Percentiles rank a stretch among this genome's conserved stretches.
phyloP scores from a whole-genome alignment of 495 filamentous ascomycete genomes.

The Daldinia grandis region DNA sequence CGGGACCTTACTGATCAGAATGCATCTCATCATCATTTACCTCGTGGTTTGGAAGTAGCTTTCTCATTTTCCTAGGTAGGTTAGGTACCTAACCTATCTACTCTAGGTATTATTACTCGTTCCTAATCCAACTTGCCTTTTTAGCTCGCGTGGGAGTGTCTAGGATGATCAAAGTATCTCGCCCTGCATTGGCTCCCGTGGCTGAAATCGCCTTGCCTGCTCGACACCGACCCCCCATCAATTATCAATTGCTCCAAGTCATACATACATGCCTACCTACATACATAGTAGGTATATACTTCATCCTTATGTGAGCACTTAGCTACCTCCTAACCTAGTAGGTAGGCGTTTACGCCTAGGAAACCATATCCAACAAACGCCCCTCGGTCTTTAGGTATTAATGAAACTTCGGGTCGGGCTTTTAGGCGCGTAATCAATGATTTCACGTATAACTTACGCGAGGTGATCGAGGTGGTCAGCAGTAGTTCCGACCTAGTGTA shows the following conservation, averaged over 20 bases:
- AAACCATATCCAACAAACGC: not conserved
- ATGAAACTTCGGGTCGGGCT: conserved; percentile 30
- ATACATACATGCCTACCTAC: conserved; percentile 14
- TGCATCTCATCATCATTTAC: conserved; percentile 13
- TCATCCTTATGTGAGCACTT: not conserved
- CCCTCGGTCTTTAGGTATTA: not conserved
- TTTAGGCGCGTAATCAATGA: conserved; percentile 37
- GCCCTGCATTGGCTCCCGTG: conserved; percentile 40
- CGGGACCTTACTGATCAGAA: conserved; percentile 37
- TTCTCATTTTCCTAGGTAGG: conserved; percentile 16
- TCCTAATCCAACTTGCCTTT: not conserved
- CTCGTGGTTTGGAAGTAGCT: conserved; percentile 7
- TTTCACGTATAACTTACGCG: conserved; percentile 14
- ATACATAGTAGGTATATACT: not conserved
- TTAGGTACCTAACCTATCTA: no score
- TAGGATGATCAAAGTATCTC: conserved; percentile 19
- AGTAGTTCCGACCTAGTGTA: conserved; percentile 5
- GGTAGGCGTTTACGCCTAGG: not conserved
- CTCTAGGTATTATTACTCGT: conserved; percentile 3
- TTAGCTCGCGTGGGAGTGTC: conserved; percentile 26
- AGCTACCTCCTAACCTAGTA: not conserved
- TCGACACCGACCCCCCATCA: conserved; percentile 6
- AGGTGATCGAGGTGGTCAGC: conserved; percentile 5
- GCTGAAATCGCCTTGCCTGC: conserved; percentile 28
- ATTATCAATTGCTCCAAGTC: conserved; percentile 41